Evolutionary conservation across 371 early-diverging fungal genomes (phyloP).

Genomic region (Mucor mucedo): DNA sequence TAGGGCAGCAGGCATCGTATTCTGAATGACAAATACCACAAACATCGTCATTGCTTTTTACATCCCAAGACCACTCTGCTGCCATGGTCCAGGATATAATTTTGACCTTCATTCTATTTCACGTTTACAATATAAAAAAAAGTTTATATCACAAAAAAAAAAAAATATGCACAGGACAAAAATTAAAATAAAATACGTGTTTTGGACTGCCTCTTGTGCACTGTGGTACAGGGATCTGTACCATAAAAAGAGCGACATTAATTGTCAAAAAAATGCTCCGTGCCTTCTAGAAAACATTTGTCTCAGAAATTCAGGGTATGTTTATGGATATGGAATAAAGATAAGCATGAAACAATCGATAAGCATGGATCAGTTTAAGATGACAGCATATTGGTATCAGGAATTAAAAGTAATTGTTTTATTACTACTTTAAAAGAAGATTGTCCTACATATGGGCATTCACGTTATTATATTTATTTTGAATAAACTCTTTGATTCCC

Average conservation of each 20-base stretch:
- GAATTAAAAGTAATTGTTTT: too few species aligned
- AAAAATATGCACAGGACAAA: neutral
- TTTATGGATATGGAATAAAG: too few species aligned
- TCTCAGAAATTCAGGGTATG: too few species aligned
- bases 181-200: neutral
- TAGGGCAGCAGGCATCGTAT: constrained; percentile 84
- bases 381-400: too few species aligned
- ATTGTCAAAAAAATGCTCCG: too few species aligned
- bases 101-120: constrained; percentile 39
- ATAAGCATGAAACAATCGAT: too few species aligned
- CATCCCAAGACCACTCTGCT: constrained; percentile 52
- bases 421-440: constrained; percentile 34
- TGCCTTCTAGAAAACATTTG: too few species aligned
- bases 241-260: too few species aligned
- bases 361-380: too few species aligned
- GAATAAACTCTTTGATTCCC: constrained; percentile 23
- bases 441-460: constrained; percentile 48
- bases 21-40: constrained; percentile 86
- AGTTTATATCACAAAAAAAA: too few species aligned
- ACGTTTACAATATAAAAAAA: too few species aligned
- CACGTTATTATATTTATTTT: constrained; percentile 6
- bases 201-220: neutral
- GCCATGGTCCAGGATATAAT: constrained; percentile 46
- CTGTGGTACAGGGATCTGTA: too few species aligned
- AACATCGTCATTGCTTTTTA: constrained; percentile 60